Percentiles rank a stretch among this genome's conserved stretches.
These are phyloP conservation scores for Chenopodium formosanum DNA, from an alignment of 148 eudicot genomes.

Conservation along the genomic window DNA sequence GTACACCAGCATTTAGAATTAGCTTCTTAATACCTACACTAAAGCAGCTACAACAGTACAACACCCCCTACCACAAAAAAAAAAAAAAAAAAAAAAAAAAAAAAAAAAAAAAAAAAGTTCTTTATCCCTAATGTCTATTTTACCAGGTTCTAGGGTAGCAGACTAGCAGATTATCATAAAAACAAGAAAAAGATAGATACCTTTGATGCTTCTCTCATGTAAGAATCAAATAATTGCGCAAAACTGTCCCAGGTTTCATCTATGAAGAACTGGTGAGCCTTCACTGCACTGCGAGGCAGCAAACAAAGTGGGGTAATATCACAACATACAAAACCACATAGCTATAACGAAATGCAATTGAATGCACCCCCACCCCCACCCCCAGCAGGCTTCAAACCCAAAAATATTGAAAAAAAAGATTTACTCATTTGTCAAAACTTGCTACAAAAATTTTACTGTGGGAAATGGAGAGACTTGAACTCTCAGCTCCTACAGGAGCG, in stretches of 20 bases:
- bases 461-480: constrained; percentile 99
- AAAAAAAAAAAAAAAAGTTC: too few relatives aligned
- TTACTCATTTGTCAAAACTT: not conserved
- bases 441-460: constrained; percentile 33
- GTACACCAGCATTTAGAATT: not conserved
- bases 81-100: too few relatives aligned
- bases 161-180: not conserved
- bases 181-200: constrained; percentile 34
- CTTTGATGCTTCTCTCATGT: constrained; percentile 96
- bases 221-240: constrained; percentile 82
- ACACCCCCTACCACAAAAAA: not conserved
- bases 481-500: constrained; percentile 99
- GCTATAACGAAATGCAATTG: not conserved
- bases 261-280: constrained; percentile 85
- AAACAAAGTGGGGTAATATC: constrained; percentile 54
- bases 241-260: constrained; percentile 91
- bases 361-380: not conserved
- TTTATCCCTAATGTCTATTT: too few relatives aligned
- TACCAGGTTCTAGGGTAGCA: not conserved
- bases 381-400: not conserved
- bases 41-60: not conserved
- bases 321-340: constrained; percentile 32
- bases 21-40: not conserved
- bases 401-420: not conserved
- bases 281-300: constrained; percentile 78